Percentiles rank a stretch among this genome's conserved stretches.
phyloP scores from a whole-genome alignment of 441 rosid species.

The Bocquillonia castaneifolia region DNA sequence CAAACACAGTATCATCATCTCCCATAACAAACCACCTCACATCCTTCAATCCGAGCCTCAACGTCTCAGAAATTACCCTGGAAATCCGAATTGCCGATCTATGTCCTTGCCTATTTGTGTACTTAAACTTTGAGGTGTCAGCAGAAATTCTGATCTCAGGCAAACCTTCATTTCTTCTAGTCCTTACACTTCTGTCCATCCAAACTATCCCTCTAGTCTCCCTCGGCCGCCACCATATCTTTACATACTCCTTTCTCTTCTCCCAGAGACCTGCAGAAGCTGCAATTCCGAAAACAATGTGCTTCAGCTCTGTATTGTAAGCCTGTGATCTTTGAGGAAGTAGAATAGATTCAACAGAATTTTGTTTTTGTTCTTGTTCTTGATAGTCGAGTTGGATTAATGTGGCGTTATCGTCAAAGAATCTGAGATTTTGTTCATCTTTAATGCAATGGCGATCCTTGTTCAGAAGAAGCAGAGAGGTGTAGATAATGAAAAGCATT shows the following conservation, averaged over 20 bases:
- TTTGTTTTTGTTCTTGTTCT: constrained; percentile 4
- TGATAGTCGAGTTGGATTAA: constrained; percentile 14
- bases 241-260: constrained; percentile 71
- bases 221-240: constrained; percentile 68
- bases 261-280: constrained; percentile 66
- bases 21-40: constrained; percentile 92
- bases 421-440: constrained; percentile 23
- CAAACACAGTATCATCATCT: constrained; percentile 85
- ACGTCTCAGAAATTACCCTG: constrained; percentile 69
- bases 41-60: constrained; percentile 56
- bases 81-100: constrained; percentile 73
- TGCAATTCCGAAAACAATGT: constrained; percentile 71
- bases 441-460: constrained; percentile 28
- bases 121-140: constrained; percentile 62
- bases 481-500: constrained; percentile 46
- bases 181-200: constrained; percentile 53
- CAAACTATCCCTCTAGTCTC: constrained; percentile 70
- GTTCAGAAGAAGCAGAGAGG: constrained; percentile 41
- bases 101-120: constrained; percentile 58
- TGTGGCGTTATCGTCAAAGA: constrained; percentile 31
- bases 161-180: constrained; percentile 37
- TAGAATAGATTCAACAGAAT: constrained; percentile 15
- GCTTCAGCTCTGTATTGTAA: constrained; percentile 50
- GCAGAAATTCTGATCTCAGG: constrained; percentile 59
- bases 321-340: constrained; percentile 21